Evolutionary conservation across 768 basidiomycete genomes (phyloP), one percentile per base, ranked within the genome.

Genomic region (Mycena latifolia): DNA sequence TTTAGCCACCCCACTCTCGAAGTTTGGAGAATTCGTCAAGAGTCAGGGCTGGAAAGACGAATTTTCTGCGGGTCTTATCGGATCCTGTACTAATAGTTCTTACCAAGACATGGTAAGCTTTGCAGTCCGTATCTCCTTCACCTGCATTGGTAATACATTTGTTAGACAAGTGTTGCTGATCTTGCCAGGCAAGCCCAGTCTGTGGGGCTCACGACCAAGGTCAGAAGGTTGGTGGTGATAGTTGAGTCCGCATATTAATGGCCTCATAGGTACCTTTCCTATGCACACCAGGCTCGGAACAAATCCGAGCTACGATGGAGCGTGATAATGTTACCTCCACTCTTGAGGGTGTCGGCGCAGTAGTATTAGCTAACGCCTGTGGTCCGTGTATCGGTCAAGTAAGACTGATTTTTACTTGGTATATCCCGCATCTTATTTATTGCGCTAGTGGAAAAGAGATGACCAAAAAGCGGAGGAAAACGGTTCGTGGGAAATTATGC

Each of bases 71-170:
- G 89, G 85, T 54, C 85, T 99, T 28, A 99, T 99, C 73, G 98
- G 98, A 25, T 98, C 95, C n/a, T 99, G 98, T 78, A 99, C 98
- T 31, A 99, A 99, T 77, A 98, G 96, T 64, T 98, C 96, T 7
- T 99, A 99, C 75, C 94, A 97, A 76, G 94, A 96, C 74, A 91
- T 96, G 94, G 94, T 93, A 65, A 14, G 59, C 1, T 39, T 9
- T 6, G 6, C 22, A 20, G 14, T 2, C 25, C 27, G 22, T 41
- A 12, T 18, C 33, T 15, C 51, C 15, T 10, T 31, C 22, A n/a
- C 24, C 65, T 33, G 22, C 45, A 11, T 46, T 18, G 41, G 71
- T 66, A 66, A 52, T 53, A 64, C 54, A 14, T 59, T 18, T 37
- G 50, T 31, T 73, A 95, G 95, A 95, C 95, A 10, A 89, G 93